Percentiles rank a stretch among this genome's conserved stretches.
Evolutionary conservation across 176 grass and related monocot species (phyloP).

Genomic region (Ampelocalamus luodianensis): DNA sequence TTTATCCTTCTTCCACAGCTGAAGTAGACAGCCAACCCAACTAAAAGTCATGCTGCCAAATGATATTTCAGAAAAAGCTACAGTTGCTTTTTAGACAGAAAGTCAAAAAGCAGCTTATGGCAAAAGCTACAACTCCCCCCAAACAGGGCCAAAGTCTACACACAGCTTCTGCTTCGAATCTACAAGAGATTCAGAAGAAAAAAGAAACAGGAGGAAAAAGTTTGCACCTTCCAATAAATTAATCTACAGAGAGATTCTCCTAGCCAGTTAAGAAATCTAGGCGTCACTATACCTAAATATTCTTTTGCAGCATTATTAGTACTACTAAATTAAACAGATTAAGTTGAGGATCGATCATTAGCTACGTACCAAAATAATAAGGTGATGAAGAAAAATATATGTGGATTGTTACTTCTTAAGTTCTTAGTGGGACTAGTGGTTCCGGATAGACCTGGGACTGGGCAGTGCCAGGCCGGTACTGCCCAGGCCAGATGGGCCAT

Average conservation of each 20-base stretch:
- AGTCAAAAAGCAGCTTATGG: no score
- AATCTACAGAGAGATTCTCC: not conserved
- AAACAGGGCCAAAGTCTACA: not conserved
- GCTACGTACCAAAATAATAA: not conserved
- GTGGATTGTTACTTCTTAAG: not conserved
- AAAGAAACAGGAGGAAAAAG: no score
- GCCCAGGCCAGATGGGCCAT: no score
- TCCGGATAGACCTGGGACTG: no score
- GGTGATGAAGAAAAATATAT: not conserved
- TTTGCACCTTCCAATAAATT: not conserved
- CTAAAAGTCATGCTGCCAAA: no score
- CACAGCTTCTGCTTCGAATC: not conserved
- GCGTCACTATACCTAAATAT: not conserved
- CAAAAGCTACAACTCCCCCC: no score
- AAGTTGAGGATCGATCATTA: not conserved
- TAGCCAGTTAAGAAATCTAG: not conserved
- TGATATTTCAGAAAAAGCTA: no score
- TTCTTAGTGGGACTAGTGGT: not conserved
- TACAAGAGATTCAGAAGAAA: not conserved
- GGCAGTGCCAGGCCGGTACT: no score
- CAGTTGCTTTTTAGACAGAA: no score
- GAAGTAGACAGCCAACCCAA: no score
- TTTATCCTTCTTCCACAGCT: no score
- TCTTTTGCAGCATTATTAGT: not conserved
- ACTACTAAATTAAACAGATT: not conserved